A percentile compares a stretch with the other conserved stretches of the same genome.
These are phyloP conservation scores for Agapanthus africanus DNA, from an alignment of 106 monocot species.

Conservation along the genomic window DNA sequence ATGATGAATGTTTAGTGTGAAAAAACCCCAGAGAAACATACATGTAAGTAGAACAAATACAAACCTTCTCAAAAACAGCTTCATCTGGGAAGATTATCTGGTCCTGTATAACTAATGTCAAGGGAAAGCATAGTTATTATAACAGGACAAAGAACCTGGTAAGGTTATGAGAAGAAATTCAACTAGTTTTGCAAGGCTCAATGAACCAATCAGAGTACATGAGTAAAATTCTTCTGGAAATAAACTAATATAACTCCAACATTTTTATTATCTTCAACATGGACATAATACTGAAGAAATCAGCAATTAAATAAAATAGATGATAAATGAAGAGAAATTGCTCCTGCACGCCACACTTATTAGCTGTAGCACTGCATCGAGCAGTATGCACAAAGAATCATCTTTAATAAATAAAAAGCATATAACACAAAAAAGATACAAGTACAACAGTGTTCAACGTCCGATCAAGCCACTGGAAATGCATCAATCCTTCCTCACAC, in stretches of 20 bases:
- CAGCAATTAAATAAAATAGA: neutral
- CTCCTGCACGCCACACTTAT: neutral
- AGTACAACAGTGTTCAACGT: slow-evolving; percentile 50
- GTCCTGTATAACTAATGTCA: slow-evolving; percentile 56
- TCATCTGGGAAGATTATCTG: slow-evolving; percentile 96
- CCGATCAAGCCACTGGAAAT: slow-evolving; percentile 97
- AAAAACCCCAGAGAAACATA: neutral
- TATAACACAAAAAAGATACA: slow-evolving; percentile 42
- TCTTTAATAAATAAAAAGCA: slow-evolving; percentile 2
- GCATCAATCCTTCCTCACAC: slow-evolving; percentile 94
- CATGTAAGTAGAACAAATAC: neutral
- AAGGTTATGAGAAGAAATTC: neutral
- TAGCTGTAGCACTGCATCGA: neutral
- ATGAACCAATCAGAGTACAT: neutral
- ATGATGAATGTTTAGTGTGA: neutral
- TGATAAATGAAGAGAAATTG: neutral
- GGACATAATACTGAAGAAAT: neutral
- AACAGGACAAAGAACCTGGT: neutral
- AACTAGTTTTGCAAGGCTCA: neutral
- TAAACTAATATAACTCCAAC: neutral
- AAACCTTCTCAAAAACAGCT: slow-evolving; percentile 90
- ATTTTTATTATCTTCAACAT: too few relatives aligned
- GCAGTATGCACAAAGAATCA: neutral
- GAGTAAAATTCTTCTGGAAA: too few relatives aligned
- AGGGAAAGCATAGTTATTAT: slow-evolving; percentile 19